phyloP scores from a whole-genome alignment of 192 early-diverging fungal species.

The Entomortierella chlamydospora region DNA sequence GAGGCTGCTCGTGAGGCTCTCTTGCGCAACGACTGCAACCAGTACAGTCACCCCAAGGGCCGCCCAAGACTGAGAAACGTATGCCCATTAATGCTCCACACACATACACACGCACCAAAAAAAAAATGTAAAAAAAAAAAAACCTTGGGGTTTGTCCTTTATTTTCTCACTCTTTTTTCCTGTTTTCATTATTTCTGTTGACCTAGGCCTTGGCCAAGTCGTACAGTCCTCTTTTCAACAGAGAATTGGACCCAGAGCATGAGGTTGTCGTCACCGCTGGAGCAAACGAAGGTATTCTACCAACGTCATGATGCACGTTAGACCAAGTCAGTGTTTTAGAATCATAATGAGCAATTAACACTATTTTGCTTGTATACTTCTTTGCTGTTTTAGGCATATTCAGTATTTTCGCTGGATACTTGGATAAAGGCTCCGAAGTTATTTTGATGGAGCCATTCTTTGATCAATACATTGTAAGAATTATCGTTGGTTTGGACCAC shows the following conservation, averaged over 20 bases:
- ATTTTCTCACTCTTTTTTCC: constrained; percentile 11
- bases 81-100: no score
- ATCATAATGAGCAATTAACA: no score
- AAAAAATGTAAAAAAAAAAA: background rate
- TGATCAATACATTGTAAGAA: constrained; percentile 88
- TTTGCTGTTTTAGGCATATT: constrained; percentile 63
- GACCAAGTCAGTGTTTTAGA: no score
- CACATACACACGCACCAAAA: no score
- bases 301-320: no score
- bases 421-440: constrained; percentile 87
- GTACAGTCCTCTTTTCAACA: constrained; percentile 77
- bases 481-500: background rate
- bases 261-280: constrained; percentile 94
- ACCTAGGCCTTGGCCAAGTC: constrained; percentile 75
- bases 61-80: constrained; percentile 67
- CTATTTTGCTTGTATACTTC: no score
- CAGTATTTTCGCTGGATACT: constrained; percentile 84
- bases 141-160: background rate
- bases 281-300: constrained; percentile 83
- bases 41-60: constrained; percentile 87
- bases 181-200: background rate
- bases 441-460: constrained; percentile 97
- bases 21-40: constrained; percentile 73
- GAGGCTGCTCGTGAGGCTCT: constrained; percentile 81
- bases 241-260: constrained; percentile 75